Percentiles rank a stretch among this genome's conserved stretches.
These are phyloP conservation scores for Kandelia obovata DNA, from an alignment of 345 rosid genomes.

Conservation along the genomic window DNA sequence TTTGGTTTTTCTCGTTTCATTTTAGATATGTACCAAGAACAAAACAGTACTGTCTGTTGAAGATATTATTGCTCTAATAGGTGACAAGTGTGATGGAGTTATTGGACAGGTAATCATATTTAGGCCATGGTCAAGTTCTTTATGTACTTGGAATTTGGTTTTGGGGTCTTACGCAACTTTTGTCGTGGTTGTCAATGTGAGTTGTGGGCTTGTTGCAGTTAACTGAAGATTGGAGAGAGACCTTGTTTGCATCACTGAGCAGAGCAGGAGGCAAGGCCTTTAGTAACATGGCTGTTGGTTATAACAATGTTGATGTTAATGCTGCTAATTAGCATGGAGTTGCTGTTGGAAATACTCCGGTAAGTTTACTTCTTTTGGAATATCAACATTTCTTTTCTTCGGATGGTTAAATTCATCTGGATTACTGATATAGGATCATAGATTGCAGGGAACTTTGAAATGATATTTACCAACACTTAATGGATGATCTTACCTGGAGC, in stretches of 20 bases:
- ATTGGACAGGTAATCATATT: constrained; percentile 72
- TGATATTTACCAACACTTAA: too few relatives aligned
- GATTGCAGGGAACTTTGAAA: too few relatives aligned
- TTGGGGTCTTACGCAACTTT: neutral
- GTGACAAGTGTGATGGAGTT: constrained; percentile 89
- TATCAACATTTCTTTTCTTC: neutral
- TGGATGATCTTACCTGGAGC: too few relatives aligned
- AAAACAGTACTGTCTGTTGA: constrained; percentile 91
- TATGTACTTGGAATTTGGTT: neutral
- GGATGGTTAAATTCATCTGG: neutral
- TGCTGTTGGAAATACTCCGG: constrained; percentile 95
- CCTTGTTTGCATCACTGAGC: constrained; percentile 77
- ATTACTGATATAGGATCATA: too few relatives aligned
- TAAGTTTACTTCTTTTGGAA: constrained; percentile 28
- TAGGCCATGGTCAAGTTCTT: neutral
- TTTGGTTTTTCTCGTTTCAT: neutral
- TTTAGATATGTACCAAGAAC: constrained; percentile 83
- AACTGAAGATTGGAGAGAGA: constrained; percentile 96
- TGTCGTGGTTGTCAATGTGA: neutral
- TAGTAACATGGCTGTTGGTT: constrained; percentile 99
- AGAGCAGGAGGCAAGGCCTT: constrained; percentile 92
- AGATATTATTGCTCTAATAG: constrained; percentile 78
- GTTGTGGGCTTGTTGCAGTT: constrained; percentile 40
- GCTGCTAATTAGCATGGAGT: constrained; percentile 91
- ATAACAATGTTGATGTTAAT: constrained; percentile 90